Evolutionary conservation across 2,329 filamentous ascomycete species (phyloP).

Genomic region (Celoporthe dispersa): DNA sequence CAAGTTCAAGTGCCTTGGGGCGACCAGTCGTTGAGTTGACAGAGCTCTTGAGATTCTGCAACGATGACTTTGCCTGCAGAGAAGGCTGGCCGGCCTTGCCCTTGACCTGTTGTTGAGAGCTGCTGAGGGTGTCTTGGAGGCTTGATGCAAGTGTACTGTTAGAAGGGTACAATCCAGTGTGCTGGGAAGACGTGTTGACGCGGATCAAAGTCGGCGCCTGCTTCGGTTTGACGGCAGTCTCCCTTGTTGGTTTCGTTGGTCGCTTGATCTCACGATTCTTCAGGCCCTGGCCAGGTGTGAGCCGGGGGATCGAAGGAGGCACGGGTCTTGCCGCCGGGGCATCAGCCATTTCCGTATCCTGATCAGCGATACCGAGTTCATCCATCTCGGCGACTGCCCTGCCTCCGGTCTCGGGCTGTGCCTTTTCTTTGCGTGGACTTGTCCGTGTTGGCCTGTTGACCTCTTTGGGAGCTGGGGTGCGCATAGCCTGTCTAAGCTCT

Average conservation of each 20-base stretch:
- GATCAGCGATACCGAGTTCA: constrained; percentile 42
- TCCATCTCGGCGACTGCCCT: constrained; percentile 39
- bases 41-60: constrained; percentile 67
- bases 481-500: constrained; percentile 49
- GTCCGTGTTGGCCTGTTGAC: constrained; percentile 50
- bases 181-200: constrained; percentile 69
- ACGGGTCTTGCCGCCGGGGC: constrained; percentile 56
- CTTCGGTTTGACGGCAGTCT: constrained; percentile 61
- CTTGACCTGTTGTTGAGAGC: constrained; percentile 50
- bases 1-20: constrained; percentile 73
- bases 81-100: constrained; percentile 72
- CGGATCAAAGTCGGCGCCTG: constrained; percentile 73
- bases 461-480: constrained; percentile 43
- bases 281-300: constrained; percentile 51
- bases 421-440: constrained; percentile 57
- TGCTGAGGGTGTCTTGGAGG: constrained; percentile 58
- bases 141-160: constrained; percentile 61
- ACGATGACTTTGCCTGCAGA: constrained; percentile 60
- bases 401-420: constrained; percentile 35
- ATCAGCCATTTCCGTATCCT: constrained; percentile 62
- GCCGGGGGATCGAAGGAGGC: constrained; percentile 62
- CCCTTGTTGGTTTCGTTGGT: constrained; percentile 66
- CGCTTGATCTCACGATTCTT: constrained; percentile 61
- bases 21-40: constrained; percentile 63
- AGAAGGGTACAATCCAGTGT: constrained; percentile 62